A percentile compares a stretch with the other conserved stretches of the same genome.
Conservation (phyloP, 2,329 filamentous ascomycete genomes). For the Ophiostoma sp. region DNA sequence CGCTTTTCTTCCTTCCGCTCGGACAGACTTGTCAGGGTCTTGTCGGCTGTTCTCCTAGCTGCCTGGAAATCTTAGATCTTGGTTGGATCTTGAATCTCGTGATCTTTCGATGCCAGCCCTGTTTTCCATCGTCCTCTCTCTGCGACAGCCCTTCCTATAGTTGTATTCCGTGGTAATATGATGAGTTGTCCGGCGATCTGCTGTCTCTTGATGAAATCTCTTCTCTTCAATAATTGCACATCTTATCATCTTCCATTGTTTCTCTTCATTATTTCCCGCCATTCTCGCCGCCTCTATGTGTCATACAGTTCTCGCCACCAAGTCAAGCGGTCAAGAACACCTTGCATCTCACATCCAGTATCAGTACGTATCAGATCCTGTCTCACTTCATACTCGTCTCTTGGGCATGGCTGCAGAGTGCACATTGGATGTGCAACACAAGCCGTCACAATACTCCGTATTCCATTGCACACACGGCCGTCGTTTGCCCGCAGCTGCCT, state of each 20-base stretch:
- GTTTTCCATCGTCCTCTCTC: background rate
- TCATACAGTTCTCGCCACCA: background rate
- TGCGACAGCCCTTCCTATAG: background rate
- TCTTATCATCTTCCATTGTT: background rate
- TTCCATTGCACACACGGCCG: background rate
- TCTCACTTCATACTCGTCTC: background rate
- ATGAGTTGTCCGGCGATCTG: background rate
- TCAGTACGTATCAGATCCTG: background rate
- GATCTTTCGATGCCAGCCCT: background rate
- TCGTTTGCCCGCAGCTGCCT: background rate
- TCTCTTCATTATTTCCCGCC: background rate
- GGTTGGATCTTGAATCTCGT: background rate
- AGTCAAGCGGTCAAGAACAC: conserved; percentile 7
- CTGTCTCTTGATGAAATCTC: background rate
- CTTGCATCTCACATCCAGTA: background rate
- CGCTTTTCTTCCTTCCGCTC: background rate
- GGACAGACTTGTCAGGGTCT: background rate
- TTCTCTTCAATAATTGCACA: background rate
- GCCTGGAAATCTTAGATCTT: background rate
- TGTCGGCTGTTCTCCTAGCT: background rate
- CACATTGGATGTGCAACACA: conserved; percentile 4
- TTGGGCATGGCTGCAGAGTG: background rate
- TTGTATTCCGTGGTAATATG: background rate
- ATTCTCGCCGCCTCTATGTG: background rate
- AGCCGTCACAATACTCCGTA: background rate